Percentiles rank a stretch among this genome's conserved stretches.
Conservation (phyloP, 306 rosid genomes). For the Oxytropis ochrocephala region DNA sequence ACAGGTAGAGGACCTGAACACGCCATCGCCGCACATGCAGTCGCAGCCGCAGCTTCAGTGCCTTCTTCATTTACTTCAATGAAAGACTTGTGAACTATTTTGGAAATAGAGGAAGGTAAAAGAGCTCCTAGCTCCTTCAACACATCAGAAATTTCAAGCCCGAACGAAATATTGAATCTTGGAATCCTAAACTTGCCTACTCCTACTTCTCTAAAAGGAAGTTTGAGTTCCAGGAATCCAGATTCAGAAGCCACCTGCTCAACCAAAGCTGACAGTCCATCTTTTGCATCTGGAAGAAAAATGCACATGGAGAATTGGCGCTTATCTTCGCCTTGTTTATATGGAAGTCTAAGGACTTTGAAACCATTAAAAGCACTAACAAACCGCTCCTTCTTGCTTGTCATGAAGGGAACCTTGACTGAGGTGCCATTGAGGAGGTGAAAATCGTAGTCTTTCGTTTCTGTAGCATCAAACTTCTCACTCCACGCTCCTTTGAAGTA, state of each 20-base stretch:
- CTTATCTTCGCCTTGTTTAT: too few relatives aligned
- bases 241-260: constrained; percentile 50
- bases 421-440: constrained; percentile 50
- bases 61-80: constrained; percentile 87
- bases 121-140: constrained; percentile 55
- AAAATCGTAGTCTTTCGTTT: constrained; percentile 47
- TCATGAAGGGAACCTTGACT: constrained; percentile 60
- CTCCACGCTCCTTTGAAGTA: constrained; percentile 53
- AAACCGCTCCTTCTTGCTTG: too few relatives aligned
- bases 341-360: too few relatives aligned
- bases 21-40: too few relatives aligned
- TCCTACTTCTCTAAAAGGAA: too few relatives aligned
- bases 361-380: too few relatives aligned
- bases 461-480: constrained; percentile 49
- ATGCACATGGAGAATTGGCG: too few relatives aligned
- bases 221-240: constrained; percentile 40
- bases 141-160: constrained; percentile 40
- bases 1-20: too few relatives aligned
- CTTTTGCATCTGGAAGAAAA: constrained; percentile 63
- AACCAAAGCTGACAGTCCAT: constrained; percentile 63
- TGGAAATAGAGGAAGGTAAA: too few relatives aligned
- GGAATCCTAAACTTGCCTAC: constrained; percentile 70
- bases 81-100: constrained; percentile 55
- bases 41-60: constrained; percentile 76
- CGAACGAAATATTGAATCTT: constrained; percentile 61